Conservation (phyloP, 1,139 yeast species). For the Spencermartinsiella ligniputridi region DNA sequence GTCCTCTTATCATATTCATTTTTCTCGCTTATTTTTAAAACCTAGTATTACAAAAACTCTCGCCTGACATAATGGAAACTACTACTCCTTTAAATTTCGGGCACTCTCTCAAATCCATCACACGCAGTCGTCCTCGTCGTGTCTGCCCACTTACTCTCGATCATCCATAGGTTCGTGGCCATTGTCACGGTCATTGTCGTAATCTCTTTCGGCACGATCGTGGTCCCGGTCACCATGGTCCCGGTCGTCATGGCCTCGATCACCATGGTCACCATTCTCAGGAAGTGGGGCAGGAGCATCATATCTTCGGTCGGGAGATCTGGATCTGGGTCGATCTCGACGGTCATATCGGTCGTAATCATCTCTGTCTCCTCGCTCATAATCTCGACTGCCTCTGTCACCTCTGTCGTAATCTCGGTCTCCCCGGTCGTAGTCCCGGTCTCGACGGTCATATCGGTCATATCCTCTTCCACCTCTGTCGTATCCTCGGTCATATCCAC, state of each 20-base stretch:
- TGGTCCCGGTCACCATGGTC: background rate
- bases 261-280: constrained; percentile 1
- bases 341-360: constrained; percentile 7
- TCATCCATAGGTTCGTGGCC: constrained; percentile 1
- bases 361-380: constrained; percentile 17
- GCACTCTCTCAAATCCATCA: background rate
- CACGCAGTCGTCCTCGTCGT: no score
- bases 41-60: background rate
- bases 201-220: background rate
- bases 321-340: constrained; percentile 4
- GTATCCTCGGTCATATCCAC: constrained; percentile 18
- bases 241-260: background rate
- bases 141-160: background rate
- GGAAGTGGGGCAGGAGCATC: constrained; percentile 2
- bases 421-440: constrained; percentile 8
- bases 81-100: no score
- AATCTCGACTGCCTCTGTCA: constrained; percentile 16
- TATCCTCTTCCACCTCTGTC: constrained; percentile 16
- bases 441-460: constrained; percentile 9
- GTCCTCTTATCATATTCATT: background rate
- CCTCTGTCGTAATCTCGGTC: constrained; percentile 6
- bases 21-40: background rate
- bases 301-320: background rate
- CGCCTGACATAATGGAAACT: no score
- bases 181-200: constrained; percentile 6